These are phyloP conservation scores for Dichomitus squalens DNA, from an alignment of 1,284 basidiomycete species.

Conservation along the genomic window DNA sequence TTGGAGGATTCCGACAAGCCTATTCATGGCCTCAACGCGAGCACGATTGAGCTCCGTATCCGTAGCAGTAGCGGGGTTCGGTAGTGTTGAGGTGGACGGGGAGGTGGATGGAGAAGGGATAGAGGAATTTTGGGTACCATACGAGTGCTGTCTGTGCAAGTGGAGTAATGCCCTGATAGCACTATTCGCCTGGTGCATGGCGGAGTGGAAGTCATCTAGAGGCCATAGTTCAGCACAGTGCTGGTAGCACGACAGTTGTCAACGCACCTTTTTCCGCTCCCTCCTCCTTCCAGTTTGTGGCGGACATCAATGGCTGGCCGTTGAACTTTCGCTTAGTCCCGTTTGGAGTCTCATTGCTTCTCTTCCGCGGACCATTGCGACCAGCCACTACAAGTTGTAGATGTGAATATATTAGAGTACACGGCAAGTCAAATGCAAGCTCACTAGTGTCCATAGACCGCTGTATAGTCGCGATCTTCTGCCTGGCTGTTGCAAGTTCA, in stretches of 20 bases:
- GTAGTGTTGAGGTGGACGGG: constrained; percentile 42
- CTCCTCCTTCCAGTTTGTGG: constrained; percentile 23
- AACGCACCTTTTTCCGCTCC: constrained; percentile 33
- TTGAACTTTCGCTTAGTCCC: constrained; percentile 40
- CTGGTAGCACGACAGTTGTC: neutral
- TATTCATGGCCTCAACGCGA: constrained; percentile 65
- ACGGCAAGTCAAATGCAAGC: neutral
- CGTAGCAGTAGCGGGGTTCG: constrained; percentile 35
- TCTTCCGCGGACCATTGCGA: constrained; percentile 40
- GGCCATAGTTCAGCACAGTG: neutral
- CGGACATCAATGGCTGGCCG: constrained; percentile 28
- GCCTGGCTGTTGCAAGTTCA: constrained; percentile 73
- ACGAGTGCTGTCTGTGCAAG: constrained; percentile 15
- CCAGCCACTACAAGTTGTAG: constrained; percentile 38
- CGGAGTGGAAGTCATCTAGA: constrained; percentile 70
- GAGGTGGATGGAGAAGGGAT: constrained; percentile 45
- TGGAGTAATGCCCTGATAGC: constrained; percentile 55
- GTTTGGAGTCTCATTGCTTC: constrained; percentile 29
- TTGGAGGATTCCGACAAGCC: constrained; percentile 72
- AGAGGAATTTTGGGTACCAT: constrained; percentile 9
- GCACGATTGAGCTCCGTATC: constrained; percentile 55
- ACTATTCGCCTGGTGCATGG: constrained; percentile 60
- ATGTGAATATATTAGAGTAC: neutral
- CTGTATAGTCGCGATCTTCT: constrained; percentile 69
- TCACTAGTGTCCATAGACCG: constrained; percentile 65